Conservation (phyloP, 768 basidiomycete species). For the Pleurotus sapidus region DNA sequence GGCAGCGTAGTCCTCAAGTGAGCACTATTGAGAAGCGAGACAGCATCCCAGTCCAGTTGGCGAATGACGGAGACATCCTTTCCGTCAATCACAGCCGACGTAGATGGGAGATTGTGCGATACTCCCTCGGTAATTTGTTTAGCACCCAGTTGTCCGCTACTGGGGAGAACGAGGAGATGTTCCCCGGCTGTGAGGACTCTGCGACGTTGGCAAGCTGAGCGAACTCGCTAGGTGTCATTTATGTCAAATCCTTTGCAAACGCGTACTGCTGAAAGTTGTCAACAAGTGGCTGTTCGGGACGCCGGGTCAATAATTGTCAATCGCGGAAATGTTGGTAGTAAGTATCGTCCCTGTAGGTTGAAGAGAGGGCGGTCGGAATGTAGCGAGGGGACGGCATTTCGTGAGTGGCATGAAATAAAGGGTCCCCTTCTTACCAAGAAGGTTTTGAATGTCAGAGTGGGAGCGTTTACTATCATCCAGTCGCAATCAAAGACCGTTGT, state of each 20-base stretch:
- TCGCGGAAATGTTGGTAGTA: too few relatives aligned
- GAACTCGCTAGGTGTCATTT: neutral
- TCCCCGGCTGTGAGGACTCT: neutral
- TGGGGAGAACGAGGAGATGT: neutral
- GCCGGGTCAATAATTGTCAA: too few relatives aligned
- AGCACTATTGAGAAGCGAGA: constrained; percentile 22
- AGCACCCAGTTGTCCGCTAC: neutral
- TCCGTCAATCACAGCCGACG: neutral
- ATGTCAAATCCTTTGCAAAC: neutral
- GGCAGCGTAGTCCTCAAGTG: constrained; percentile 22
- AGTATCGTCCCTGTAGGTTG: too few relatives aligned
- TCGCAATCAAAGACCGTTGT: too few relatives aligned
- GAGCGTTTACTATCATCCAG: too few relatives aligned
- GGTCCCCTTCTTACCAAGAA: too few relatives aligned
- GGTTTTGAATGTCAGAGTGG: too few relatives aligned
- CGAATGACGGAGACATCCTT: neutral
- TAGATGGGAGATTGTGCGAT: neutral
- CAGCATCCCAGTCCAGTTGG: neutral
- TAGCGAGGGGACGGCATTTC: too few relatives aligned
- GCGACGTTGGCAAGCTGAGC: neutral
- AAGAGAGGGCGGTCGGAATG: too few relatives aligned
- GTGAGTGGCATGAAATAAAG: too few relatives aligned
- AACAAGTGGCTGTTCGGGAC: too few relatives aligned
- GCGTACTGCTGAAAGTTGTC: too few relatives aligned
- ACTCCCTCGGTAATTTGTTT: neutral